These are phyloP conservation scores for Cryptococcus sp. DNA, from an alignment of 1,284 basidiomycete genomes.

Conservation along the genomic window DNA sequence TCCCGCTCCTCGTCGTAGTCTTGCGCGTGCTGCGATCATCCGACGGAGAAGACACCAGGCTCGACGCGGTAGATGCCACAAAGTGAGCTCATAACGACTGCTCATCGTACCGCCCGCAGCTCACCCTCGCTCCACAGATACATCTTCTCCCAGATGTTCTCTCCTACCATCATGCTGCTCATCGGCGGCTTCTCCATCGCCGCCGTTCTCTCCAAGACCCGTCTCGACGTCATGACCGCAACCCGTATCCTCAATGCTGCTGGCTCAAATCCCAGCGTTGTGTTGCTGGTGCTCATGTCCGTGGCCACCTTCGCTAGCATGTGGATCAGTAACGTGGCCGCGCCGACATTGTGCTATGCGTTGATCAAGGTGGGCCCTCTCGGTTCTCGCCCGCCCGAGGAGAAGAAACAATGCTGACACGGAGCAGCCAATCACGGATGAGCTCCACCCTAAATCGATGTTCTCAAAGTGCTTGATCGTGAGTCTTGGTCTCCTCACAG, in stretches of 20 bases:
- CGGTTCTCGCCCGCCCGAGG: not conserved
- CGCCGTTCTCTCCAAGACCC: constrained; percentile 94
- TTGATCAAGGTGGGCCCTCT: constrained; percentile 77
- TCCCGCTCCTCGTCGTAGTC: constrained; percentile 86
- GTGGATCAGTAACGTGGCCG: constrained; percentile 99
- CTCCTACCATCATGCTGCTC: constrained; percentile 80
- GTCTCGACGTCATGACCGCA: constrained; percentile 90
- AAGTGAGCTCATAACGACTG: constrained; percentile 68
- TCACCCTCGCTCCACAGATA: constrained; percentile 36
- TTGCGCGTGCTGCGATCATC: constrained; percentile 73
- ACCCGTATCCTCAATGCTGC: constrained; percentile 88
- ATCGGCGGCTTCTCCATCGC: constrained; percentile 99
- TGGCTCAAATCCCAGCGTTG: constrained; percentile 78
- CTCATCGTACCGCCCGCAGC: not conserved
- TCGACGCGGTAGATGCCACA: constrained; percentile 71
- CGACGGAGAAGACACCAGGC: constrained; percentile 57
- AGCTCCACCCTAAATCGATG: constrained; percentile 77
- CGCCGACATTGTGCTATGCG: constrained; percentile 96
- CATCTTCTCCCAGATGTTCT: constrained; percentile 61
- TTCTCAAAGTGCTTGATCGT: constrained; percentile 91
- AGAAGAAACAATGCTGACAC: not conserved
- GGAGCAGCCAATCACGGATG: constrained; percentile 81
- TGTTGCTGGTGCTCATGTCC: constrained; percentile 91
- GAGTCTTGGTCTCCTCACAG: constrained; percentile 48
- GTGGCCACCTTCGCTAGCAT: constrained; percentile 98